phyloP scores from a whole-genome alignment of 345 rosid species.

The Lagerstroemia speciosa region DNA sequence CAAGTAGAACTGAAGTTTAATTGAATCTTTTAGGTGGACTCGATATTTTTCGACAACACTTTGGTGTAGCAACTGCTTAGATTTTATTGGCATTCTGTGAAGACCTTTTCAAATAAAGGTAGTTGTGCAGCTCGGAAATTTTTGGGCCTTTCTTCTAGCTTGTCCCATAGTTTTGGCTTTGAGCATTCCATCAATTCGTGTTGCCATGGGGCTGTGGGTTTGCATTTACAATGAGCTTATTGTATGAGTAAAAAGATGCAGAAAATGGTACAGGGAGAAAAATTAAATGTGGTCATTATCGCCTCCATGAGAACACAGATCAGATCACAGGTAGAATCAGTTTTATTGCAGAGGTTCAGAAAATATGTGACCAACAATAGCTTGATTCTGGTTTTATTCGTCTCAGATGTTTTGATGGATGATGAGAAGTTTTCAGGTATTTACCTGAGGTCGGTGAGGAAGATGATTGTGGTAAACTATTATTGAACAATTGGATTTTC shows the following conservation, averaged over 20 bases:
- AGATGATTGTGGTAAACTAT: neutral
- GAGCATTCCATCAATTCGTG: neutral
- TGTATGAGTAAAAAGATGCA: no score
- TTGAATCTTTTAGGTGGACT: neutral
- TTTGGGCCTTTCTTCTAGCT: neutral
- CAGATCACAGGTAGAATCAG: no score
- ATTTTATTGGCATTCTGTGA: neutral
- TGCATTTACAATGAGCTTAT: neutral
- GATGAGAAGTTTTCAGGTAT: conserved; percentile 32
- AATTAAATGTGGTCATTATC: no score
- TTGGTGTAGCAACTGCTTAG: neutral
- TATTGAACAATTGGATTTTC: neutral
- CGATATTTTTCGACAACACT: neutral
- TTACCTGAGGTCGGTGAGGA: conserved; percentile 18
- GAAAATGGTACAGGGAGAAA: neutral
- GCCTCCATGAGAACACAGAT: no score
- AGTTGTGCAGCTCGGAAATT: neutral
- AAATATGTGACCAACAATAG: conserved; percentile 45
- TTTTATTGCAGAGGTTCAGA: conserved; percentile 30
- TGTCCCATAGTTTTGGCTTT: neutral
- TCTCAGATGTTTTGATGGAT: conserved; percentile 36
- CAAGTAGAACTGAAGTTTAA: neutral
- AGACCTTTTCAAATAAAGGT: neutral
- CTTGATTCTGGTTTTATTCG: conserved; percentile 28
- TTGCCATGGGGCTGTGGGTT: neutral